Evolutionary conservation across 2,329 filamentous ascomycete species (phyloP), one percentile per base, ranked within the genome.

Genomic region (Lecanosticta acicola): DNA sequence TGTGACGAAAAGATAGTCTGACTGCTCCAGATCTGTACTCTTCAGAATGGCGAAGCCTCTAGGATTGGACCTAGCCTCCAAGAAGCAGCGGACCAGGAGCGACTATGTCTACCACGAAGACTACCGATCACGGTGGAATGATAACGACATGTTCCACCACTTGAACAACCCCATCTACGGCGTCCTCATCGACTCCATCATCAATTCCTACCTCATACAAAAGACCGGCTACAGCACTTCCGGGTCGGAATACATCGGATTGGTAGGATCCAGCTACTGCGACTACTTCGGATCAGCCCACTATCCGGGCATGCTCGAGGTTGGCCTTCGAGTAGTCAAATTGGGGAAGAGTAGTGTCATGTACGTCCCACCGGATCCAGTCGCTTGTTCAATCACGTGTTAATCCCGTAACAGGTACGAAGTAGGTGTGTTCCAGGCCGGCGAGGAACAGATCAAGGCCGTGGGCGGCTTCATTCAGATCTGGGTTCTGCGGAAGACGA

Each of bases 101-200:
- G 87, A 95, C 67, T 96, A 95, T 67, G 74, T 75, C 39, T 94
- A 83, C 65, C 72, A 82, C 34, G 76, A 91, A 20, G 85, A 93
- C 55, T 94, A 94, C 65, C 77, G 88, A 46, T 94, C 89, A 49
- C 71, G 90, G 80, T 95, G 90, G 89, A 89, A 59, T 11, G 24
- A 29, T 29, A 21, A 94, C 64, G 89, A 95, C 71, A 93, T 94
- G 86, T 95, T 93, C 67, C 78, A 87, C 50, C 91, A 97, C 65
- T 59, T 54, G 32, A 60, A 64, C 45, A 83, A 81, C 46, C 93
- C 62, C 1, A 57, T 63, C 45, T 65, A 65, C 41, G 60, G 58
- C 35, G 58, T 64, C 3, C 48, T 65, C 4, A 62, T 94, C 66
- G 91, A 97, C 71, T 90, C 87, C 1, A 80, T 94, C 48, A 81